Evolutionary conservation across 345 rosid species (phyloP).

Genomic region (Linum lewisii): DNA sequence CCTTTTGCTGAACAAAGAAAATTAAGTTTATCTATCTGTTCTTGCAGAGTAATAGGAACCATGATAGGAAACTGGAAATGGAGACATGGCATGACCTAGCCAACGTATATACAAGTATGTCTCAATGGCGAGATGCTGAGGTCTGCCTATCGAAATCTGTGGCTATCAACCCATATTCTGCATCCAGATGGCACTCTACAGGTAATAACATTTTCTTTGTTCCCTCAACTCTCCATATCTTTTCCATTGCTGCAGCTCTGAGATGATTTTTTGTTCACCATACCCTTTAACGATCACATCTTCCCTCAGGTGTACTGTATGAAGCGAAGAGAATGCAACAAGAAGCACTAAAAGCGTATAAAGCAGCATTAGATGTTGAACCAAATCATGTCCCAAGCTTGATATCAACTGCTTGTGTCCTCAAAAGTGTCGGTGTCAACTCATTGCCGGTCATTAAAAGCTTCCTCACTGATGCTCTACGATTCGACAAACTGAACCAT

Average conservation of each 20-base stretch:
- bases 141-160: conserved; percentile 8
- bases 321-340: conserved; percentile 6
- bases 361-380: conserved; percentile 10
- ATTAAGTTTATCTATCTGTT: background rate
- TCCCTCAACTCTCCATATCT: background rate
- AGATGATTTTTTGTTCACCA: background rate
- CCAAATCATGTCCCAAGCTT: conserved; percentile 8
- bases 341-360: conserved; percentile 7
- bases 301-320: conserved; percentile 1
- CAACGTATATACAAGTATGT: conserved; percentile 2
- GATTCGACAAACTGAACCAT: conserved; percentile 6
- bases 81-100: conserved; percentile 10
- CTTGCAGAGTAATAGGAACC: background rate
- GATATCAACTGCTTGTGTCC: conserved; percentile 8
- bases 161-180: conserved; percentile 6
- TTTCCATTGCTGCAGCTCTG: background rate
- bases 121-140: conserved; percentile 10
- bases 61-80: conserved; percentile 8
- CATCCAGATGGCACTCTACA: conserved; percentile 11
- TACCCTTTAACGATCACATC: too few relatives aligned
- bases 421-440: background rate
- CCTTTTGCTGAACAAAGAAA: too few relatives aligned
- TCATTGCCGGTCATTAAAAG: background rate
- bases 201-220: background rate
- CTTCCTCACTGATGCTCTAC: conserved; percentile 9